Conservation (phyloP, 2,329 filamentous ascomycete species). For the Aureobasidium sp. region DNA sequence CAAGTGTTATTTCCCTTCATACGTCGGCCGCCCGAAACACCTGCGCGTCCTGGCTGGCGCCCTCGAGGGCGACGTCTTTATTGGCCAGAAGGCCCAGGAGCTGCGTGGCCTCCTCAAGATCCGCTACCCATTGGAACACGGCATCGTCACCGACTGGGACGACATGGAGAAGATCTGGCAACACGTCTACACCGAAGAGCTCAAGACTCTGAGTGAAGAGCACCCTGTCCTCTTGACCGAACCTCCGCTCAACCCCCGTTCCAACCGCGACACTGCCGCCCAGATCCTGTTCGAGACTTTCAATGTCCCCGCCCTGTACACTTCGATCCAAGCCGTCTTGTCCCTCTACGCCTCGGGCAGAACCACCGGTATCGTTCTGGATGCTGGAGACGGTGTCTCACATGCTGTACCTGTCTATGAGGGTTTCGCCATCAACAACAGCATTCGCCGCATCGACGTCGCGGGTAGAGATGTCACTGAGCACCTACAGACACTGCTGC, state of each 20-base stretch:
- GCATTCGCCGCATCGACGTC: conserved; percentile 91
- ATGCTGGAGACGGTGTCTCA: conserved; percentile 92
- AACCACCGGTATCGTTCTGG: conserved; percentile 91
- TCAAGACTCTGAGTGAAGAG: conserved; percentile 97
- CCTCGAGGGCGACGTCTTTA: conserved; percentile 93
- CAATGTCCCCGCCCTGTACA: conserved; percentile 94
- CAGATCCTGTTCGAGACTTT: conserved; percentile 99
- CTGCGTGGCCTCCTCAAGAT: conserved; percentile 92
- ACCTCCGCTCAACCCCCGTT: conserved; percentile 87
- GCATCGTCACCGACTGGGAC: conserved; percentile 98
- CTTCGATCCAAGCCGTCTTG: conserved; percentile 92
- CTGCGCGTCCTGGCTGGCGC: conserved; percentile 91
- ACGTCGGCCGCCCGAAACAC: conserved; percentile 94
- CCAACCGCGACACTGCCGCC: conserved; percentile 91
- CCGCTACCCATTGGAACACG: conserved; percentile 89
- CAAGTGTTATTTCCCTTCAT: conserved; percentile 96
- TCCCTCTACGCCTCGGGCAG: conserved; percentile 93
- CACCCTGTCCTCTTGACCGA: conserved; percentile 96
- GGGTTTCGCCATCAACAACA: conserved; percentile 92
- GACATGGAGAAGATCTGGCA: conserved; percentile 99
- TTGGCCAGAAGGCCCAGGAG: conserved; percentile 85
- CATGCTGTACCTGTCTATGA: conserved; percentile 97
- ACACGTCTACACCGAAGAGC: conserved; percentile 89
- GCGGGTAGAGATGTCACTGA: conserved; percentile 95
- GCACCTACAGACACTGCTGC: conserved; percentile 79